Evolutionary conservation across 129 eudicot genomes (phyloP).

Genomic region (Logfia minima): DNA sequence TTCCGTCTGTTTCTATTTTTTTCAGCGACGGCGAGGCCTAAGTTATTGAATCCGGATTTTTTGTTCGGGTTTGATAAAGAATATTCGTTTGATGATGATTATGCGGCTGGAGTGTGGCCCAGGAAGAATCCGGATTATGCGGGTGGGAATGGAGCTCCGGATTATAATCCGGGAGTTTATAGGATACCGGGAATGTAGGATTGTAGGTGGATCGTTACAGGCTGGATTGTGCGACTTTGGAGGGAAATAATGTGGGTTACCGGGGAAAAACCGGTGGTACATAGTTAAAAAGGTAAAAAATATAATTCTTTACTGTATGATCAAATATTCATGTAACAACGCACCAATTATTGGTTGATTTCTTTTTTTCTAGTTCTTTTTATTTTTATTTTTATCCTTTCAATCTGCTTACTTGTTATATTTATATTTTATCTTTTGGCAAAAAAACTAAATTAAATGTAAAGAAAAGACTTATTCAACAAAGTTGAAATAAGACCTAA

Average conservation of each 20-base stretch:
- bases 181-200: slow-evolving; percentile 17
- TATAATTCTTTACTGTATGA: neutral
- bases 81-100: slow-evolving; percentile 1
- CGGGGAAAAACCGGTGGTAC: slow-evolving; percentile 4
- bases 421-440: too few relatives aligned
- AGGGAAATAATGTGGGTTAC: neutral
- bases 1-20: slow-evolving; percentile 43
- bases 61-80: slow-evolving; percentile 65
- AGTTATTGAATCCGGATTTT: slow-evolving; percentile 45
- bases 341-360: neutral
- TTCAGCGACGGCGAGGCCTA: neutral
- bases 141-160: slow-evolving; percentile 1
- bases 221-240: slow-evolving; percentile 12
- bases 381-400: too few relatives aligned
- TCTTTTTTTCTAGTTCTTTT: too few relatives aligned
- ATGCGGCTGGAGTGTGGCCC: neutral
- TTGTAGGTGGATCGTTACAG: slow-evolving; percentile 14
- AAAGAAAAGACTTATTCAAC: too few relatives aligned
- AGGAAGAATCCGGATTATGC: slow-evolving; percentile 6
- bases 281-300: neutral
- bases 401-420: too few relatives aligned
- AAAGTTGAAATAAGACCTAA: too few relatives aligned
- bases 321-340: neutral
- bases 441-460: too few relatives aligned
- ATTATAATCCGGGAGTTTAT: neutral